Conservation (phyloP, 148 eudicot genomes). For the Dianthus caryophyllus region DNA sequence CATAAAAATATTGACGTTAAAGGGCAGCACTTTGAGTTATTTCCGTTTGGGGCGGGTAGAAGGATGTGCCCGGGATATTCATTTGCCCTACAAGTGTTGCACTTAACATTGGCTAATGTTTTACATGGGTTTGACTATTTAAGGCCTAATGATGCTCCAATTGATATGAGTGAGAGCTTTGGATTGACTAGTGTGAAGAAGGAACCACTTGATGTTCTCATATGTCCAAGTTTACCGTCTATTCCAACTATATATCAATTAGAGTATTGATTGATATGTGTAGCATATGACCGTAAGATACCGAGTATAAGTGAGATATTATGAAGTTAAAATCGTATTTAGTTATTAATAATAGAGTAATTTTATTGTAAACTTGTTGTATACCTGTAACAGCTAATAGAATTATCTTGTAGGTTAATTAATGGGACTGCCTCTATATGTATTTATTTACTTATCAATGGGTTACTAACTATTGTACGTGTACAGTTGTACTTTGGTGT, state of each 20-base stretch:
- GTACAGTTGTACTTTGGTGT: no score
- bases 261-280: no score
- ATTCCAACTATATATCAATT: conserved; percentile 10
- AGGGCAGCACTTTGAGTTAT: conserved; percentile 29
- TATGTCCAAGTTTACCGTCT: conserved; percentile 22
- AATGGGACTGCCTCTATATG: no score
- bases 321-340: no score
- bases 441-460: no score
- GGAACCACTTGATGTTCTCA: conserved; percentile 27
- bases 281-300: no score
- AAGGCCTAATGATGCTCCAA: conserved; percentile 1
- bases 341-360: no score
- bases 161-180: conserved; percentile 33
- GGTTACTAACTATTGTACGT: no score
- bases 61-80: conserved; percentile 25
- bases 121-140: conserved; percentile 31
- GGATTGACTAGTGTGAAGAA: conserved; percentile 28
- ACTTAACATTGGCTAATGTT: conserved; percentile 24
- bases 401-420: no score
- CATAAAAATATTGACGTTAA: conserved; percentile 25
- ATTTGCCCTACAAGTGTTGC: conserved; percentile 13
- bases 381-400: no score
- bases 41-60: conserved; percentile 37
- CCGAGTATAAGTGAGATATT: no score
- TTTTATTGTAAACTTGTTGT: no score